These are phyloP conservation scores for Penicillium sp. DNA, from an alignment of 2,329 filamentous ascomycete species.

Conservation along the genomic window DNA sequence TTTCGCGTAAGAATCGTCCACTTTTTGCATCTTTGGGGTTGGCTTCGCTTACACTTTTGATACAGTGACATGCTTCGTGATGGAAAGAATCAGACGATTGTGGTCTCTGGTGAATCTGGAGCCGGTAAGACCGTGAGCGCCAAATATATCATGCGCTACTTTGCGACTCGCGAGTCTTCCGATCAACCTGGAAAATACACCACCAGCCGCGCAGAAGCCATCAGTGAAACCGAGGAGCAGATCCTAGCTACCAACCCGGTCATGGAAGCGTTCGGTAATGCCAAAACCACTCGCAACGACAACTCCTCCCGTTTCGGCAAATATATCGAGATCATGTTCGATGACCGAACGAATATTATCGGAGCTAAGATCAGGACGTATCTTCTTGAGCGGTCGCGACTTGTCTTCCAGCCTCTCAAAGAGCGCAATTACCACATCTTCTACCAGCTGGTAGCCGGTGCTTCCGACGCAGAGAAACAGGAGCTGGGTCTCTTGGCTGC, in stretches of 20 bases:
- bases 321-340: slow-evolving; percentile 99
- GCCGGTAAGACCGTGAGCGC: slow-evolving; percentile 98
- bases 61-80: slow-evolving; percentile 92
- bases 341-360: slow-evolving; percentile 91
- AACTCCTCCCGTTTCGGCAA: slow-evolving; percentile 99
- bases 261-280: slow-evolving; percentile 99
- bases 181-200: slow-evolving; percentile 76
- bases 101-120: slow-evolving; percentile 98
- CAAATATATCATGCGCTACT: slow-evolving; percentile 99
- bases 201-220: slow-evolving; percentile 72
- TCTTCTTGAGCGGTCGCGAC: slow-evolving; percentile 85
- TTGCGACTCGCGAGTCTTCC: slow-evolving; percentile 92
- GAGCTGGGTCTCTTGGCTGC: slow-evolving; percentile 75
- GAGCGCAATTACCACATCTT: slow-evolving; percentile 99
- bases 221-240: slow-evolving; percentile 98
- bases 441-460: slow-evolving; percentile 92
- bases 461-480: slow-evolving; percentile 77
- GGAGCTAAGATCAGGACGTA: slow-evolving; percentile 97
- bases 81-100: slow-evolving; percentile 93
- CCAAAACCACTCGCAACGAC: slow-evolving; percentile 98
- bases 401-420: slow-evolving; percentile 96
- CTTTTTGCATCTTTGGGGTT: not conserved
- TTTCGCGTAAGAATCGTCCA: slow-evolving; percentile 68
- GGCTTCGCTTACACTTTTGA: slow-evolving; percentile 37
- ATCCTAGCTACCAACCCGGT: slow-evolving; percentile 98